Conservation (phyloP, 116 monocot species). For the Posidonia oceanica region DNA sequence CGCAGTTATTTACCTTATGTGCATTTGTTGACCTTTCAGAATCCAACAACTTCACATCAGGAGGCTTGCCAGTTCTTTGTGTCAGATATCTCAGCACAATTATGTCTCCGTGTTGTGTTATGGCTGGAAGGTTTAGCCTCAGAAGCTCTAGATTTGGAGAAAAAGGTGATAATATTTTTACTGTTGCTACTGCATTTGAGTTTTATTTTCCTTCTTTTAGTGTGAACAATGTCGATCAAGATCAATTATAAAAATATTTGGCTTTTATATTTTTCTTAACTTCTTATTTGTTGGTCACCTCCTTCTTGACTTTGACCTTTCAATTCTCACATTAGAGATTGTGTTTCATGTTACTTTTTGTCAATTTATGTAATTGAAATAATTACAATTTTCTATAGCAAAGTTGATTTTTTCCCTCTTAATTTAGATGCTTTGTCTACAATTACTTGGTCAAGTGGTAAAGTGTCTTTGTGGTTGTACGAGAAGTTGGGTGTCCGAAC, state of each 20-base stretch:
- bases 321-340: no score
- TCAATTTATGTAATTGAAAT: no score
- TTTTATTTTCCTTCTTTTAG: neutral
- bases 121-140: conserved; percentile 95
- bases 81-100: conserved; percentile 62
- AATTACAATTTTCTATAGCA: no score
- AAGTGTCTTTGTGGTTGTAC: no score
- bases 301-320: no score
- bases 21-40: conserved; percentile 20
- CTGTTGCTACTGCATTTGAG: neutral
- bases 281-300: no score
- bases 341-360: no score
- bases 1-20: no score
- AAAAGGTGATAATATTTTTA: conserved; percentile 38
- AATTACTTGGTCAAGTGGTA: no score
- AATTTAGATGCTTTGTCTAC: no score
- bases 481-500: no score
- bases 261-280: neutral
- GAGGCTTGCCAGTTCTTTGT: conserved; percentile 78
- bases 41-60: conserved; percentile 88
- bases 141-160: conserved; percentile 75
- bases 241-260: neutral
- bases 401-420: no score
- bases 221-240: neutral
- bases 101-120: conserved; percentile 72